Conservation (phyloP, 2,329 filamentous ascomycete genomes). For the Trichoderma koningii region DNA sequence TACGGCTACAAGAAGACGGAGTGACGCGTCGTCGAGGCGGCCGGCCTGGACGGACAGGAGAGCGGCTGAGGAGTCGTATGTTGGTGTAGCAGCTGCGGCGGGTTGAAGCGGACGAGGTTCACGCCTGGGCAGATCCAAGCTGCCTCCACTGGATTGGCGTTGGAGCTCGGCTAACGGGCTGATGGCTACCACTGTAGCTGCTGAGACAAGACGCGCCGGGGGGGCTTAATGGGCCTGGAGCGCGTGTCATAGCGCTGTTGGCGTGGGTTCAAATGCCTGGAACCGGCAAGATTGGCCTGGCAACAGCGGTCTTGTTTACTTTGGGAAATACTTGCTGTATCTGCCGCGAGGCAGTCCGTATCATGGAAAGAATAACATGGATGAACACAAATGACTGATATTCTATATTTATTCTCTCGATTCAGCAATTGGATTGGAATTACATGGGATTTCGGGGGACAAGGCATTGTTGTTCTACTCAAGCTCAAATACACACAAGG, state of each 20-base stretch:
- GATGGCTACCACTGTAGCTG: not conserved
- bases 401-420: not conserved
- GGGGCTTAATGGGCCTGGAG: conserved; percentile 25
- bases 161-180: conserved; percentile 21
- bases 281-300: conserved; percentile 13
- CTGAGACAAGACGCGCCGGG: conserved; percentile 21
- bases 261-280: conserved; percentile 11
- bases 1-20: not conserved
- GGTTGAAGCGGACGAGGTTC: conserved; percentile 4
- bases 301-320: conserved; percentile 24
- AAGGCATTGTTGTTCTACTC: not conserved
- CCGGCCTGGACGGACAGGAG: not conserved
- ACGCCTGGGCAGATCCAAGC: not conserved
- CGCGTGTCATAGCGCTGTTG: conserved; percentile 24
- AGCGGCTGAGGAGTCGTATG: not conserved
- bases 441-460: not conserved
- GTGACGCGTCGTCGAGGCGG: conserved; percentile 16
- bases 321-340: not conserved
- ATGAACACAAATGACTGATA: not conserved
- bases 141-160: not conserved
- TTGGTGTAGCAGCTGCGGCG: conserved; percentile 17
- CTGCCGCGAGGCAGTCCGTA: not conserved
- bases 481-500: not conserved
- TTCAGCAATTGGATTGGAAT: not conserved
- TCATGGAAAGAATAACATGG: no score